phyloP scores from a whole-genome alignment of 345 rosid species.

The Aquilaria sinensis region DNA sequence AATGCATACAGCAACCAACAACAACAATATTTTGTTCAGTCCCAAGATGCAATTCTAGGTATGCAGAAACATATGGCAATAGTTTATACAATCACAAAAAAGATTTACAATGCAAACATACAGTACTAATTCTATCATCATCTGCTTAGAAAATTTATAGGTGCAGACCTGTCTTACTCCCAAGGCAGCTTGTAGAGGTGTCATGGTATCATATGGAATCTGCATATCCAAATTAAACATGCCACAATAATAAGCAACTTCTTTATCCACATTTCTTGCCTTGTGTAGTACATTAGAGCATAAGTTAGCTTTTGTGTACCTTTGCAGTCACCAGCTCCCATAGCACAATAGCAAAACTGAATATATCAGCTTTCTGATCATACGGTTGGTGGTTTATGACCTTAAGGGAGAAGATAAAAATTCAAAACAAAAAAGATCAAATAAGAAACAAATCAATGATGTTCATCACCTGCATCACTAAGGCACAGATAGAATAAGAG shows the following conservation, averaged over 20 bases:
- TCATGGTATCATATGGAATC: constrained; percentile 65
- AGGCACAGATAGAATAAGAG: background rate
- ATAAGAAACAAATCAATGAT: background rate
- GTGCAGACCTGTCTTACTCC: constrained; percentile 65
- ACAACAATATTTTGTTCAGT: no score
- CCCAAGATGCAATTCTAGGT: no score
- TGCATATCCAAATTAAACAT: constrained; percentile 17
- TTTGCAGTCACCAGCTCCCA: constrained; percentile 79
- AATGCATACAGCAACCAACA: no score
- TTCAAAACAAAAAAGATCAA: background rate
- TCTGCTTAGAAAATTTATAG: background rate
- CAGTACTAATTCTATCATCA: background rate
- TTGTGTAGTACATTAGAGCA: background rate
- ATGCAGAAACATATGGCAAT: no score
- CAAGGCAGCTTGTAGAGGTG: constrained; percentile 75
- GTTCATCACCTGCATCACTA: background rate
- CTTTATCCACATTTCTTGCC: background rate
- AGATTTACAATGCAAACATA: background rate
- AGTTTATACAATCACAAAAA: background rate
- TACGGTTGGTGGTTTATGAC: constrained; percentile 69
- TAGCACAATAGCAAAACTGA: constrained; percentile 70
- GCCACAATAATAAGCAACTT: background rate
- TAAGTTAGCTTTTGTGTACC: constrained; percentile 23
- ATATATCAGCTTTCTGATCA: constrained; percentile 69
- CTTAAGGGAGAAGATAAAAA: constrained; percentile 25